Evolutionary conservation across 257 asterid genomes (phyloP), one percentile per base, ranked within the genome.

Genomic region (Capsicum pubescens): DNA sequence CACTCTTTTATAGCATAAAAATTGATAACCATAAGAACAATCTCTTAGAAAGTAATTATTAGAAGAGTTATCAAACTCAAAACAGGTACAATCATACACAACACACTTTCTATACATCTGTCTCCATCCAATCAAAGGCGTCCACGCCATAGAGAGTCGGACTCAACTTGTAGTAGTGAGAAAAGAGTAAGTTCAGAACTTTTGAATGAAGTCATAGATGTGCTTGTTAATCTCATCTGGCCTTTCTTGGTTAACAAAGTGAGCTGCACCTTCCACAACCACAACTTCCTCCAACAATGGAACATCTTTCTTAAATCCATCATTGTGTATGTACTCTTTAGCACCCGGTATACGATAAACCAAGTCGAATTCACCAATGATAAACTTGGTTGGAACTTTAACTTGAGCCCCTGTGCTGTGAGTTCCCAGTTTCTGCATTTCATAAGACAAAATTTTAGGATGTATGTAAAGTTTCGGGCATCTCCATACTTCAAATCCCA

Each of bases 371-470:
- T 87, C 81, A 0, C 87, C 89, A 1, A 71, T 68, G 3, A 84
- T 78, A 60, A 80, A 72, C 74, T 84, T 84, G 44, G 87, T 60
- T 1, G 87, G 85, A 17, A 84, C 89, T 66, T 80, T 84, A 19
- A 86, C 85, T 80, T 86, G 82, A 6, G 88, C 86, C 14, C 86
- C 88, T 6, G 71, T 8, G 85, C 88, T 48, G 48, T 19, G 19
- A 79, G 78, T 84, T 86, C 86, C 86, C 86, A 83, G n/a, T 57
- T 83, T 46, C 88, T 86, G 84, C 80, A 77, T 56, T 78, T 50
- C 13, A 36, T 6, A 32, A 5, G 21, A 4, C 8, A 9, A 8
- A 48, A 74, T 13, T 8, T 74, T 16, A 54, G 50, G 32, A 16
- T 55, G 54, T 5, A 42, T 26, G 1, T 26, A 39, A 39, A 3